Evolutionary conservation across 164 flowering plant species (phyloP).

Genomic region (Brasenia schreberi): DNA sequence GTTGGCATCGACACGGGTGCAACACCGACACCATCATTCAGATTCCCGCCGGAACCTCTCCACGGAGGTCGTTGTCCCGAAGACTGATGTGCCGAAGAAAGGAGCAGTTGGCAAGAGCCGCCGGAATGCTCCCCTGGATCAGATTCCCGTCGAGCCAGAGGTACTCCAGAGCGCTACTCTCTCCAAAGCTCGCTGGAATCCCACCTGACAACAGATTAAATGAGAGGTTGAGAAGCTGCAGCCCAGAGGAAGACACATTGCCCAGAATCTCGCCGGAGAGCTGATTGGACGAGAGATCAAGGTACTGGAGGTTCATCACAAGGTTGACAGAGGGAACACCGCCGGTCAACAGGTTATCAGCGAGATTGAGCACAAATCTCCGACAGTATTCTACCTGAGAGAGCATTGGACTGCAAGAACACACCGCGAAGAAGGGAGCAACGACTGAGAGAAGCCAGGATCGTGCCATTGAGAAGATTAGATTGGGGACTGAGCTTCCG

Average conservation of each 20-base stretch:
- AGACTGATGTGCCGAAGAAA: conserved; percentile 57
- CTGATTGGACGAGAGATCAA: too few species aligned
- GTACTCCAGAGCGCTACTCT: conserved; percentile 38
- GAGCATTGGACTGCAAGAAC: too few species aligned
- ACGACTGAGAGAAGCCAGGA: too few species aligned
- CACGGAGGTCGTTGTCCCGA: conserved; percentile 42
- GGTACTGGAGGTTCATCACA: too few species aligned
- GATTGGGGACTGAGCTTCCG: conserved; percentile 65
- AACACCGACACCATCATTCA: too few species aligned
- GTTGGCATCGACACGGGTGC: too few species aligned
- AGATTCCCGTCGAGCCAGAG: conserved; percentile 60
- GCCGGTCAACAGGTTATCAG: conserved; percentile 33
- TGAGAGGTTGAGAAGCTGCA: too few species aligned
- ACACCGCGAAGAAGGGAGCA: conserved; percentile 28
- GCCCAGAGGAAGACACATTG: conserved; percentile 23
- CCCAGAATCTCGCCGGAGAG: too few species aligned
- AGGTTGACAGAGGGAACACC: too few species aligned
- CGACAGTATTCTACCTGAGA: too few species aligned
- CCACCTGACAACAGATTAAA: conserved; percentile 48
- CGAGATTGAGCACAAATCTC: conserved; percentile 29
- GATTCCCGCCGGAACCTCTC: conserved; percentile 47
- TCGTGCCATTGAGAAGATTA: conserved; percentile 27
- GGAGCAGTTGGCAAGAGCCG: too few species aligned
- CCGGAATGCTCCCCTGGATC: too few species aligned
- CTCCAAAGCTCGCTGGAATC: conserved; percentile 58